phyloP scores from a whole-genome alignment of 2,329 filamentous ascomycete species.

The Grosmannia serpens region DNA sequence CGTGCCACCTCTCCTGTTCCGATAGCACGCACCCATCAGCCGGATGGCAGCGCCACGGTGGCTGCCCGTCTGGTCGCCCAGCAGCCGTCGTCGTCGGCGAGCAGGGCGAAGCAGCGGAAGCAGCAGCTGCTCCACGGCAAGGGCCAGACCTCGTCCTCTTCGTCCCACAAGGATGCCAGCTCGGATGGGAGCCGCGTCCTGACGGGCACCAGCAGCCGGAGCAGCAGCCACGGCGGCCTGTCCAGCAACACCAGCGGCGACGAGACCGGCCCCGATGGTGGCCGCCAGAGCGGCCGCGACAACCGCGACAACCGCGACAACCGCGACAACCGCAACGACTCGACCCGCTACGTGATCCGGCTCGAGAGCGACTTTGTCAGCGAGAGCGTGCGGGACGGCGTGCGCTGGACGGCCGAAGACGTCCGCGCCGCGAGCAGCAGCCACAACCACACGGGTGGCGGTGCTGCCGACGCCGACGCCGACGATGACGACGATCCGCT shows the following conservation, averaged over 20 bases:
- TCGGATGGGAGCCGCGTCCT: slow-evolving; percentile 20
- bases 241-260: slow-evolving; percentile 50
- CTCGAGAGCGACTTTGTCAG: slow-evolving; percentile 80
- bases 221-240: slow-evolving; percentile 47
- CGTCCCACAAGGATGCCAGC: background rate
- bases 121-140: background rate
- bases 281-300: too few species aligned
- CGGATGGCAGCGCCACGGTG: too few species aligned
- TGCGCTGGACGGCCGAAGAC: slow-evolving; percentile 6
- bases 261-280: slow-evolving; percentile 21
- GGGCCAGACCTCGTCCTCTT: too few species aligned
- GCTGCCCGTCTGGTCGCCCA: background rate
- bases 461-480: background rate
- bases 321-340: slow-evolving; percentile 52
- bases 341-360: slow-evolving; percentile 73
- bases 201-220: slow-evolving; percentile 36
- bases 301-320: slow-evolving; percentile 47
- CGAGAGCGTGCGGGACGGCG: slow-evolving; percentile 39
- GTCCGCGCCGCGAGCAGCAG: background rate
- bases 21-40: background rate
- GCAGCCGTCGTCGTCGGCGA: background rate
- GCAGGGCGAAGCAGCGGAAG: background rate
- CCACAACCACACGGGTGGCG: background rate
- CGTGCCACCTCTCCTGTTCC: slow-evolving; percentile 27
- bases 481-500: background rate